Evolutionary conservation across 192 early-diverging fungal species (phyloP).

Genomic region (Jimgerdemannia flammicorona): DNA sequence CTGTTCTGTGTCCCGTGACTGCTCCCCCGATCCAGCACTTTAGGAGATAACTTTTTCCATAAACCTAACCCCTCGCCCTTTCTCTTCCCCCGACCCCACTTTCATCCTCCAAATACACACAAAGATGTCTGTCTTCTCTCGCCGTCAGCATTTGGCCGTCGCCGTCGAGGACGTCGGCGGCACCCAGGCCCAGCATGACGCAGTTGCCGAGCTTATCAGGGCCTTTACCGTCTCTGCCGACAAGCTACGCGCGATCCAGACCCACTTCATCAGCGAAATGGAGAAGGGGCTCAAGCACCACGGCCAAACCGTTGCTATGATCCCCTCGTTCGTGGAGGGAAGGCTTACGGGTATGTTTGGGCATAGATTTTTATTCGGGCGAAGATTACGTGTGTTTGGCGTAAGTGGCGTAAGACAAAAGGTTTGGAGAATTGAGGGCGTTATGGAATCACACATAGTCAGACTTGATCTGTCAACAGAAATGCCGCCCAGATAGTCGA

Average conservation of each 20-base stretch:
- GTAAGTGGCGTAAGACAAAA: neutral
- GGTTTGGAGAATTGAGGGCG: no score
- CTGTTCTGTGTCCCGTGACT: neutral
- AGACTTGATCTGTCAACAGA: no score
- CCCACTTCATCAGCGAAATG: slow-evolving; percentile 62
- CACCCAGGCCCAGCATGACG: slow-evolving; percentile 46
- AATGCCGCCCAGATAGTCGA: no score
- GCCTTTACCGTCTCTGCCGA: slow-evolving; percentile 55
- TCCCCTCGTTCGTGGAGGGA: slow-evolving; percentile 82
- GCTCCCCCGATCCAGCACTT: neutral
- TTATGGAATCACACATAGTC: no score
- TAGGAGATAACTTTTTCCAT: neutral
- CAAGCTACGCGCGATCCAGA: slow-evolving; percentile 50
- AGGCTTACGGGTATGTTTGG: slow-evolving; percentile 66
- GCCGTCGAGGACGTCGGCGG: slow-evolving; percentile 29
- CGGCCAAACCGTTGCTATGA: slow-evolving; percentile 70
- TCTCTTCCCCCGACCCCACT: slow-evolving; percentile 7
- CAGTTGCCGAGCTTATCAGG: slow-evolving; percentile 41
- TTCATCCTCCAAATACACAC: slow-evolving; percentile 8
- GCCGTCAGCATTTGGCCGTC: slow-evolving; percentile 15
- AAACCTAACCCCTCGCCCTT: neutral
- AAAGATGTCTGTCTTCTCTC: slow-evolving; percentile 34
- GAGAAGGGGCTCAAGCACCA: slow-evolving; percentile 54
- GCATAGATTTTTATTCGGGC: slow-evolving; percentile 37
- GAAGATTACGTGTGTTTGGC: neutral